Evolutionary conservation across 192 early-diverging fungal genomes (phyloP).

Genomic region (Dissophora ornata): DNA sequence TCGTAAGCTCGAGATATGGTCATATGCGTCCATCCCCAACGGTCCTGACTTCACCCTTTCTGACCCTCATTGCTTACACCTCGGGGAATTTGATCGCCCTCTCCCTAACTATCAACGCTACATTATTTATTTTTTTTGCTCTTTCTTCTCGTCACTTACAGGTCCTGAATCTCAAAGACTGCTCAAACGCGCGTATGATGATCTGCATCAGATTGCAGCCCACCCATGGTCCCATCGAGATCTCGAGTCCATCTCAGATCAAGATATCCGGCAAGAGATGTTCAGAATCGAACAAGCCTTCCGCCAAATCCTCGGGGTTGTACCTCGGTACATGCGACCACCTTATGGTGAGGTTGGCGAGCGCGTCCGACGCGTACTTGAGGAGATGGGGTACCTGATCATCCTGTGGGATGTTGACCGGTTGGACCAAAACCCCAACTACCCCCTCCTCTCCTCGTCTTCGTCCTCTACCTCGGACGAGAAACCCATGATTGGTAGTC

Average conservation of each 20-base stretch:
- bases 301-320: conserved; percentile 62
- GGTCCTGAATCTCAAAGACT: conserved; percentile 41
- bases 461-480: not conserved
- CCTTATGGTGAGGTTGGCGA: conserved; percentile 56
- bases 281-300: conserved; percentile 62
- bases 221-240: conserved; percentile 71
- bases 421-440: not conserved
- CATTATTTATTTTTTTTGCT: conserved; percentile 5
- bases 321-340: conserved; percentile 70
- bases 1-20: conserved; percentile 28
- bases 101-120: not conserved
- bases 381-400: conserved; percentile 32
- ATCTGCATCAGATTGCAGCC: conserved; percentile 70
- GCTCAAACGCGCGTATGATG: conserved; percentile 27
- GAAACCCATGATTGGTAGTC: not conserved
- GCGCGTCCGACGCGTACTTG: conserved; percentile 16
- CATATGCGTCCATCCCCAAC: too few species aligned
- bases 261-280: conserved; percentile 61
- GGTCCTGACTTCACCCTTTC: too few species aligned
- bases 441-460: too few species aligned
- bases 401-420: conserved; percentile 56
- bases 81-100: conserved; percentile 3
- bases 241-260: conserved; percentile 53
- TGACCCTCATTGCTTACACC: too few species aligned
- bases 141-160: not conserved